Evolutionary conservation across 805 yeast species (phyloP), one percentile per base, ranked within the genome.

Genomic region (Yarrowia divulgata): DNA sequence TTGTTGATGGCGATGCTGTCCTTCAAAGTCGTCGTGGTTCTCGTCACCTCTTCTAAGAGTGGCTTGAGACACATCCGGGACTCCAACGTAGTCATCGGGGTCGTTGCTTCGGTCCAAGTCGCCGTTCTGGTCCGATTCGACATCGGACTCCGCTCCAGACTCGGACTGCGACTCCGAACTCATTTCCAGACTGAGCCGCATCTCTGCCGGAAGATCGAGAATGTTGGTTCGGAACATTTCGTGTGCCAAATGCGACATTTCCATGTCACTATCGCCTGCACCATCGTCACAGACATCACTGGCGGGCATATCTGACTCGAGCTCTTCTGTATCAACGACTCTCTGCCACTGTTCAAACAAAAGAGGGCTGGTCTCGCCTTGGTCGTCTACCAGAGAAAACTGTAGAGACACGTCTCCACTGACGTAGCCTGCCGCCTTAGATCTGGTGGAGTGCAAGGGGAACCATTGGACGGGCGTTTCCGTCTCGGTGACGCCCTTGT

Each of bases 201-300:
- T 60, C 13, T 48, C 57, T 0, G 55, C 37, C 12, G 68, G 68
- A 4, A 63, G 35, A 29, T 63, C 68, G 34, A 63, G 45, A 34
- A 63, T 48, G 57, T 63, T 63, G 55, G 68, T 49, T 2, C 45
- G 46, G 57, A 48, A 63, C 68, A 63, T 63, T 48, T 63, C 46
- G 29, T 63, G 45, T 3, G 68, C 68, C n/a, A 63, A 46, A 16
- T 63, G 14, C n/a, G 55, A 48, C 55, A 63, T 63, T 39, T 63
- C 68, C 2, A 40, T 40, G 16, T 63, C 68, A 48, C 55, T 48
- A 18, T 49, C 68, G n/a, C 46, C 55, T 10, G 32, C 48, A 3
- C 35, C 57, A 1, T 48, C 68, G 16, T 63, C 68, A 8, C 39
- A 4, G 3, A 12, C 39, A 18, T 57, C 63, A 8, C 63, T 57